Base-by-base conservation (phyloP, 1,284 basidiomycete genomes). In the Malassezia restricta region DNA sequence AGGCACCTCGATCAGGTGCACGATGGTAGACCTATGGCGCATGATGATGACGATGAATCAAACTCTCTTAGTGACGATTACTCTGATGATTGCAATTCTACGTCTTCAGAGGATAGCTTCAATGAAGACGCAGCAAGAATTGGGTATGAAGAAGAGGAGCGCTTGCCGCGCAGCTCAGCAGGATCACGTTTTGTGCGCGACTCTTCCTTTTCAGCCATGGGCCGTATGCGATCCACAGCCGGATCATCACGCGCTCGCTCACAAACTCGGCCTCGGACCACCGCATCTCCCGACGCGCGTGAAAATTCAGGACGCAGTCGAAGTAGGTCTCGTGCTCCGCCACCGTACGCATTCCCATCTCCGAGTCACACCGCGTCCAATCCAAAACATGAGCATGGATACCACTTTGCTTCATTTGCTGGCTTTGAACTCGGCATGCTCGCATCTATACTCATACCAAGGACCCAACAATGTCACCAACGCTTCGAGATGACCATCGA, bases 401-500 rank as follows among this genome's bases (percentile, higher is more conserved):
- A 47, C 44, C 58, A 57, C 14, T 68, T 60, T 47, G 82, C 83
- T 54, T 77, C 77, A 43, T 76, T 86, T 15, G 79, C 96, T 32
- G 86, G 85, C 5, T 94, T 87, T 74, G 81, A 83, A 7, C 76
- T 84, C 11, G 83, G 85, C 56, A 85, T 89, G 64, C 78, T 96
- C 30, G 86, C 87, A 24, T 81, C 80, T 47, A 77, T 94, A 56
- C 78, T 96, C 6, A 85, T 84, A 55, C 89, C 90, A 0, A 62
- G 83, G 40, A 76, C 77, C 29, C 79, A 83, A 14, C 81, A 90
- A 70, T 94, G 89, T 68, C 88, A 96, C 74, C 87, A 89, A 71
- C 88, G 88, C 68, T 96, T 95, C 68, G 90, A 94, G 73, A 80
- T 98, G 28, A 75, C 86, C 40, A 83, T 95, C 17, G 90, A 96